Base-by-base conservation (phyloP, 345 rosid species). In the Euphorbia tirucalli region DNA sequence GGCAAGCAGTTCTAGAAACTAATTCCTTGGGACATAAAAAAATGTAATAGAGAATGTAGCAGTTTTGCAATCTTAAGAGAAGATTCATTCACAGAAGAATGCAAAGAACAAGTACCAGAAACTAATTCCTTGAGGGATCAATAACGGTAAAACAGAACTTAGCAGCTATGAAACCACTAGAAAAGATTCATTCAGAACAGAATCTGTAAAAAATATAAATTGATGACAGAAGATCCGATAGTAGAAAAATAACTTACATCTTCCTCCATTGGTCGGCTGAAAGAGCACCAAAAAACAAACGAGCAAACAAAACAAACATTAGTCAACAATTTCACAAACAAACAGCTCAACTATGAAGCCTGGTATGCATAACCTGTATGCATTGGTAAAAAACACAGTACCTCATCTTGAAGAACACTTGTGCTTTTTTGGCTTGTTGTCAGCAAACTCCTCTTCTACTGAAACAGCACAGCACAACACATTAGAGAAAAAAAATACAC, bases 231-330 rank as follows among this genome's bases (percentile, higher is more conserved):
- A 32, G 43, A 32, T 31, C 16, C 0, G 18, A 25, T 31, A 54
- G 15, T 13, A 19, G 15, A 44, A 52, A 55, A n/a, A 32, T 15
- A 67, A 24, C 60, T 74, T 66, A 67, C 77, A n/a, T 67, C 77
- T 59, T 67, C 77, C 39, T 74, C 77, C 72, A 59, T 74, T 58
- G 77, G 71, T 50, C 71, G 72, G 57, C 77, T 74, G 46, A 18
- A 49, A 28, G 22, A 32, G 63, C 16, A 56, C 30, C 54, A 52
- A 52, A 19, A 4, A 52, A 8, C 16, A 21, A 19, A 14, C 3
- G 18, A 65, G 24, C 58, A 58, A 74, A 74, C 4, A 31, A 1
- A 41, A 25, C 22, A 65, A 65, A 41, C 16, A 22, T 18, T 15
- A 1, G 35, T 70, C 24, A 65, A 61, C 3, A 71, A n/a, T 28